Conservation (phyloP, 345 rosid species). For the Hibiscus tridactylites region DNA sequence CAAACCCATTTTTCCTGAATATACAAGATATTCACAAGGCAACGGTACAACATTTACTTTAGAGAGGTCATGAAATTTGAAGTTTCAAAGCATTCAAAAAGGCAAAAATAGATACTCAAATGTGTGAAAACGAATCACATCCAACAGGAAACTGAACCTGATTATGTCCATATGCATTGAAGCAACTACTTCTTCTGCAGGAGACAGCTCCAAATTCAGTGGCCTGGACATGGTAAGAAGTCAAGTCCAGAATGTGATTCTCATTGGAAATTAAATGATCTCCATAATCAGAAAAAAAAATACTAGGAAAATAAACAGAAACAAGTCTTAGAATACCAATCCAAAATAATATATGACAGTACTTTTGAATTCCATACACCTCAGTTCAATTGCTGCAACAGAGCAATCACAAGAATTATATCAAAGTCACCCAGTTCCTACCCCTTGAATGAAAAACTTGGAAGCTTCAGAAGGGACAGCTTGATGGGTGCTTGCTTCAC, state of each 20-base stretch:
- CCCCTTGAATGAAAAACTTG: not conserved
- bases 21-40: not conserved
- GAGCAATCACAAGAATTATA: not conserved
- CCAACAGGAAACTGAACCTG: slow-evolving; percentile 46
- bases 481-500: not conserved
- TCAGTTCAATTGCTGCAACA: not conserved
- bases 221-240: slow-evolving; percentile 41
- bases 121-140: not conserved
- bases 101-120: not conserved
- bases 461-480: not conserved
- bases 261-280: not conserved
- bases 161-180: slow-evolving; percentile 82
- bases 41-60: not conserved
- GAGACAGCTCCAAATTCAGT: slow-evolving; percentile 78
- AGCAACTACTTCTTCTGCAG: slow-evolving; percentile 80
- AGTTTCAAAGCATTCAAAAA: slow-evolving; percentile 1
- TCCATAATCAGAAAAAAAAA: not conserved
- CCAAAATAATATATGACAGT: not conserved
- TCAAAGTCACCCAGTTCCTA: not conserved
- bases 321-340: not conserved
- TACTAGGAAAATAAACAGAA: not conserved
- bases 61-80: not conserved
- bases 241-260: not conserved
- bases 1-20: slow-evolving; percentile 81
- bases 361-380: not conserved